These are phyloP conservation scores for Ensete ventricosum DNA, from an alignment of 176 grass and related monocot genomes.

Conservation along the genomic window DNA sequence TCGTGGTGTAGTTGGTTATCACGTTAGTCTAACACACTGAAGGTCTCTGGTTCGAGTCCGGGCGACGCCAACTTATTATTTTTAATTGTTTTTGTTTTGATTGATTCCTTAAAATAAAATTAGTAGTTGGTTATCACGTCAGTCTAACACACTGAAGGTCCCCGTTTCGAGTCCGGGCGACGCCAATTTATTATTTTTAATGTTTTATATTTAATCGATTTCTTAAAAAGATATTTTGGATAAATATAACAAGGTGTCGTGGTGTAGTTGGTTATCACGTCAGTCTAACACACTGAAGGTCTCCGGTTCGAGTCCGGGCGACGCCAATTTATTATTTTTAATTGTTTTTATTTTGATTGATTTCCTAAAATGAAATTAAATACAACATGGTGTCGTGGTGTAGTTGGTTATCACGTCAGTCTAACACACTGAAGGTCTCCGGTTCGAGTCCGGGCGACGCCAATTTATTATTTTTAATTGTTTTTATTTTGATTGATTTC, in stretches of 20 bases:
- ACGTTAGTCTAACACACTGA: slow-evolving; percentile 15
- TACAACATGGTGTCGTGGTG: neutral
- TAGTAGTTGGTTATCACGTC: slow-evolving; percentile 23
- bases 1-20: slow-evolving; percentile 22
- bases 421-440: slow-evolving; percentile 18
- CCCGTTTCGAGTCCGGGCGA: slow-evolving; percentile 9
- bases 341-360: too few species aligned
- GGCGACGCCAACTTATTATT: neutral
- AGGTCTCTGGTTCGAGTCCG: slow-evolving; percentile 14
- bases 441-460: slow-evolving; percentile 7
- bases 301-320: slow-evolving; percentile 13
- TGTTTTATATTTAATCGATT: too few species aligned
- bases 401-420: slow-evolving; percentile 22
- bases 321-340: too few species aligned
- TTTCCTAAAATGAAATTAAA: too few species aligned
- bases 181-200: too few species aligned
- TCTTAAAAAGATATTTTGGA: too few species aligned
- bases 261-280: slow-evolving; percentile 22
- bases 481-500: too few species aligned
- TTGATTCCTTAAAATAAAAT: too few species aligned
- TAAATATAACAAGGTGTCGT: neutral
- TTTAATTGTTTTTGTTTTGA: too few species aligned
- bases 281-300: slow-evolving; percentile 17
- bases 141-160: slow-evolving; percentile 17
- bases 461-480: too few species aligned